Conservation (phyloP, 2,329 filamentous ascomycete species). For the Botryosphaeria dothidea region DNA sequence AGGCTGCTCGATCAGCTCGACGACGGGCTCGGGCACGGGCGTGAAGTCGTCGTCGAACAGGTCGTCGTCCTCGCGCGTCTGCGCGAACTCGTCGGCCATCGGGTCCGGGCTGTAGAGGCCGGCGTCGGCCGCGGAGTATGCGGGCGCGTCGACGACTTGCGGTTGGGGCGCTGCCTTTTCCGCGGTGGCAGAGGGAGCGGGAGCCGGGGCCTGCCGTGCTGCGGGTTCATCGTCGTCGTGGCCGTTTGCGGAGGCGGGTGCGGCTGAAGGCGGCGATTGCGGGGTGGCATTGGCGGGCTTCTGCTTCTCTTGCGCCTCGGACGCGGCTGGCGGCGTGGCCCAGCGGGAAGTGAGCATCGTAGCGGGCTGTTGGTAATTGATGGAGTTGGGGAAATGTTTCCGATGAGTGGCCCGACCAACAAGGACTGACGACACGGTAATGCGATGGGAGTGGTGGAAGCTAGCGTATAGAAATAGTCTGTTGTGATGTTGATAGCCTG, state of each 20-base stretch:
- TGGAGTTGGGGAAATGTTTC: neutral
- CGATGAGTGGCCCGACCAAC: neutral
- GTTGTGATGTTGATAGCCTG: conserved; percentile 9
- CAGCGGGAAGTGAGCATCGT: conserved; percentile 19
- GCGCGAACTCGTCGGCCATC: conserved; percentile 47
- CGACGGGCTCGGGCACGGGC: conserved; percentile 45
- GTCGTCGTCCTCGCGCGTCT: conserved; percentile 52
- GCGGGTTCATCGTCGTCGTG: neutral
- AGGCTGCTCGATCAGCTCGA: conserved; percentile 32
- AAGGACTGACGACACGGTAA: neutral
- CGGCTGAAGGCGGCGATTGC: neutral
- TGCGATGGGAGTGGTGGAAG: neutral
- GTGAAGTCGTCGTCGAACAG: conserved; percentile 54
- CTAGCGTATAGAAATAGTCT: too few species aligned
- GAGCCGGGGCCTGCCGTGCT: neutral
- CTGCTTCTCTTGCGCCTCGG: neutral
- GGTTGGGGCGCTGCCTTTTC: neutral
- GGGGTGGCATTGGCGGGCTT: conserved; percentile 8
- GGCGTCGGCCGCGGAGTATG: neutral
- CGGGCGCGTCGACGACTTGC: neutral
- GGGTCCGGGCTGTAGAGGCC: conserved; percentile 14
- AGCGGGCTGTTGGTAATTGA: neutral
- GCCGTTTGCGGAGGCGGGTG: neutral
- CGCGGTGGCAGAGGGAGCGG: neutral
- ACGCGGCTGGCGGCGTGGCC: conserved; percentile 8